Percentiles rank a stretch among this genome's conserved stretches.
phyloP scores from a whole-genome alignment of 2,329 filamentous ascomycete species.

The Sordariomycetes sp. region DNA sequence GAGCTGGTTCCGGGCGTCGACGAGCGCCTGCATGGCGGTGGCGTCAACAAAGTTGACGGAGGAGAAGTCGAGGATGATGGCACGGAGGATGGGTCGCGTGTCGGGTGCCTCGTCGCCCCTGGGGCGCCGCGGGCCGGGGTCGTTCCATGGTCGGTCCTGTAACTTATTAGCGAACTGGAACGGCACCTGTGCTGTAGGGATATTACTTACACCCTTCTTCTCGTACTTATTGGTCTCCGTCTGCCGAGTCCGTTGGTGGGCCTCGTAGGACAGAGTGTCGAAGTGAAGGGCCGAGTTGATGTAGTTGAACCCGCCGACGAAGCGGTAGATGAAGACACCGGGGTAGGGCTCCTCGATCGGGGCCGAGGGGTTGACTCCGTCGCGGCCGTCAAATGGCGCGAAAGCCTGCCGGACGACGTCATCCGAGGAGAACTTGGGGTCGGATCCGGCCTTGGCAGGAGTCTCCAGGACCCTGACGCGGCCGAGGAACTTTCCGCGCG shows the following conservation, averaged over 20 bases:
- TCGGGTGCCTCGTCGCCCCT: conserved; percentile 18
- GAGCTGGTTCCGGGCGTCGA: conserved; percentile 43
- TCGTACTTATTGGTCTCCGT: conserved; percentile 30
- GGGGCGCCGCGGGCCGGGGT: conserved; percentile 30
- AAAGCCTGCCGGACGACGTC: conserved; percentile 18
- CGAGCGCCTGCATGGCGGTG: conserved; percentile 44
- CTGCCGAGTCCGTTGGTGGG: conserved; percentile 33
- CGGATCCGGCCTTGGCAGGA: conserved; percentile 3
- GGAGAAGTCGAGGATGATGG: conserved; percentile 47
- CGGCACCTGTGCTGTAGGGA: not conserved
- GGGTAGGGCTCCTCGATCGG: conserved; percentile 35
- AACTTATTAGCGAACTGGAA: not conserved
- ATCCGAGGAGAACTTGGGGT: conserved; percentile 5
- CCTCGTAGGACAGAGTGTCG: conserved; percentile 33
- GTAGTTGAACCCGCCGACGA: conserved; percentile 46
- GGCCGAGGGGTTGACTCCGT: conserved; percentile 38
- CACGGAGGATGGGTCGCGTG: conserved; percentile 34
- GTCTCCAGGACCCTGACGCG: conserved; percentile 41
- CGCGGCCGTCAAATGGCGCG: conserved; percentile 35
- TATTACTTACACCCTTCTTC: conserved; percentile 31
- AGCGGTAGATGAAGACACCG: conserved; percentile 44
- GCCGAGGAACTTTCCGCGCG: conserved; percentile 75
- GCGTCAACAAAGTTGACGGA: conserved; percentile 47
- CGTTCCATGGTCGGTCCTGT: conserved; percentile 44
- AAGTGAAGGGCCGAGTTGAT: conserved; percentile 40